phyloP scores from a whole-genome alignment of 495 filamentous ascomycete species.

The Lasiosphaeriaceae sp. region DNA sequence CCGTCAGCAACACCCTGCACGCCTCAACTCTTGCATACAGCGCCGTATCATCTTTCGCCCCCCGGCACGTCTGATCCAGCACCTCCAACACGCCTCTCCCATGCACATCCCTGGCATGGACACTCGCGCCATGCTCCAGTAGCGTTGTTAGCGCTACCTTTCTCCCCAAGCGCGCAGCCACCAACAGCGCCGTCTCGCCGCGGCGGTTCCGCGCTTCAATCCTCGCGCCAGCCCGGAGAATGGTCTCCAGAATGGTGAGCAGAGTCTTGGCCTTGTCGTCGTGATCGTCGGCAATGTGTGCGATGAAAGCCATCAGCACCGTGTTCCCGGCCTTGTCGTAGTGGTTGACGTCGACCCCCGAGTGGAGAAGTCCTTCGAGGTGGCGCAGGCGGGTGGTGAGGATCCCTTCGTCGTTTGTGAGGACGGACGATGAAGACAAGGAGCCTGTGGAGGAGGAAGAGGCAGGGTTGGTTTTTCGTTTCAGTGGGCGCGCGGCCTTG shows the following conservation, averaged over 20 bases:
- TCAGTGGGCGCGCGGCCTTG: constrained; percentile 8
- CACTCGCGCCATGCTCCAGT: constrained; percentile 39
- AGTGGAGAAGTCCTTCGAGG: constrained; percentile 31
- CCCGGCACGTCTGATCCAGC: constrained; percentile 24
- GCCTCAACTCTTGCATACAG: constrained; percentile 30
- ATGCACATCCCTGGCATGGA: constrained; percentile 36
- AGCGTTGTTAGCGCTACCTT: constrained; percentile 41
- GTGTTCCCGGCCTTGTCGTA: constrained; percentile 42
- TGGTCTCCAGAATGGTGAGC: constrained; percentile 25
- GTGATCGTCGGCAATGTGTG: constrained; percentile 36
- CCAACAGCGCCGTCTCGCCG: constrained; percentile 44
- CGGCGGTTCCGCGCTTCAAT: constrained; percentile 39
- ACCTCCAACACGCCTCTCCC: constrained; percentile 36
- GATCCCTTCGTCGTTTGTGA: constrained; percentile 3
- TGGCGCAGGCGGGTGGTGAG: constrained; percentile 26
- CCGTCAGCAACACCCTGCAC: constrained; percentile 27
- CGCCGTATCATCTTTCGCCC: constrained; percentile 15
- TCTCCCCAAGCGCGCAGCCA: constrained; percentile 41
- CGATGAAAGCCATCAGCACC: constrained; percentile 44
- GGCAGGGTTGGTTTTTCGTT: constrained; percentile 14
- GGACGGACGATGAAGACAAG: not conserved
- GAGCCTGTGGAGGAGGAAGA: not conserved
- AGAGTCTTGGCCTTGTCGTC: constrained; percentile 37
- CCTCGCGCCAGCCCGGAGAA: constrained; percentile 29
- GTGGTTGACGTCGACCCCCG: constrained; percentile 37